Evolutionary conservation across 192 early-diverging fungal species (phyloP).

Genomic region (Coemansia sp.): DNA sequence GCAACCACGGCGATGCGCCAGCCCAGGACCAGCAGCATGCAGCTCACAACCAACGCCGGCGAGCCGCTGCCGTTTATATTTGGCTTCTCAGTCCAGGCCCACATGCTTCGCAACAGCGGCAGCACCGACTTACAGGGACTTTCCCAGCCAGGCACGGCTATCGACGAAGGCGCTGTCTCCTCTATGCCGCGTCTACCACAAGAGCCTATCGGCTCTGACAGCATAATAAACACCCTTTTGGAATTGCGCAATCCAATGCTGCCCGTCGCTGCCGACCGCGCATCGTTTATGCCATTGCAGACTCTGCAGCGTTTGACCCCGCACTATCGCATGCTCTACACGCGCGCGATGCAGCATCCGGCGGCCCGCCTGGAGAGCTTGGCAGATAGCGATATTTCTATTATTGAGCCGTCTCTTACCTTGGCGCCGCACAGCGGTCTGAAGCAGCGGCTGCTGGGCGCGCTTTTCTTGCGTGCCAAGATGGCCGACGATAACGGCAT

Average conservation of each 20-base stretch:
- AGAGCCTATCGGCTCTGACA: background rate
- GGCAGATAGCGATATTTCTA: constrained; percentile 26
- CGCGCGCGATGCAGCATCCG: constrained; percentile 34
- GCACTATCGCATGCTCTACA: constrained; percentile 44
- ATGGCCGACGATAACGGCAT: constrained; percentile 9
- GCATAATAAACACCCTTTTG: constrained; percentile 1
- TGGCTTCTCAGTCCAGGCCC: constrained; percentile 17
- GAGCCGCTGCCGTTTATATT: constrained; percentile 15
- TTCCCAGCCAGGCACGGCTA: too few relatives aligned
- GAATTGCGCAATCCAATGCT: constrained; percentile 19
- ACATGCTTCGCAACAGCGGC: background rate
- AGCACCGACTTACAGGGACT: background rate
- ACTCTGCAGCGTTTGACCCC: constrained; percentile 31
- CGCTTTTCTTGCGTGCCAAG: constrained; percentile 36
- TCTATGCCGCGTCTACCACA: background rate
- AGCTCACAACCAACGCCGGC: constrained; percentile 3
- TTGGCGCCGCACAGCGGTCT: constrained; percentile 41
- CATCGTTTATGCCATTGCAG: constrained; percentile 22
- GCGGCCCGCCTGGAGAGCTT: constrained; percentile 26
- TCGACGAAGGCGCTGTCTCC: too few relatives aligned
- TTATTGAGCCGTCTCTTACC: constrained; percentile 39
- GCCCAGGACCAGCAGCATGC: background rate
- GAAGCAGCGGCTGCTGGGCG: constrained; percentile 44
- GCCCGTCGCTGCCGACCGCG: constrained; percentile 10
- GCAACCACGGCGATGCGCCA: background rate